phyloP scores from a whole-genome alignment of 176 grass and related monocot species.

The bread wheat (Triticum aestivum) region DNA sequence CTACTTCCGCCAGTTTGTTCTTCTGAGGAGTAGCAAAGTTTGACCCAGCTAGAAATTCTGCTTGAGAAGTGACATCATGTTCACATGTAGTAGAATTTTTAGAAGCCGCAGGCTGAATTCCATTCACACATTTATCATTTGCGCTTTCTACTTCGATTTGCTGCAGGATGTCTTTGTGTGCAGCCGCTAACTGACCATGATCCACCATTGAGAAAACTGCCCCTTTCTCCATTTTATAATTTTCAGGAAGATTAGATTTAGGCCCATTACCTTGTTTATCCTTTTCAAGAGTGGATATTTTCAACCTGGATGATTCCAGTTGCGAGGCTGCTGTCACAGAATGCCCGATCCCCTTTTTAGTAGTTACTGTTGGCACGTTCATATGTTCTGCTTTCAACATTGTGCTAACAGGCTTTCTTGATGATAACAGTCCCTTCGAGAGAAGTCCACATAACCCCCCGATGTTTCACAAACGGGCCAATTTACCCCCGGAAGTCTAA shows the following conservation, averaged over 20 bases:
- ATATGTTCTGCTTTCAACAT: too few species aligned
- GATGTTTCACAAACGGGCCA: too few species aligned
- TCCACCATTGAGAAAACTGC: not conserved
- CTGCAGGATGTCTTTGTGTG: not conserved
- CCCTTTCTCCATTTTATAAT: not conserved
- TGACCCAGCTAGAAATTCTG: conserved; percentile 8
- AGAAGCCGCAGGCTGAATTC: not conserved
- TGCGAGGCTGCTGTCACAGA: not conserved
- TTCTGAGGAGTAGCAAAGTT: conserved; percentile 39
- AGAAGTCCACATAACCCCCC: too few species aligned
- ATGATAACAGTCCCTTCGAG: conserved; percentile 45
- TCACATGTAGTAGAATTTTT: not conserved
- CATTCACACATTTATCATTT: not conserved
- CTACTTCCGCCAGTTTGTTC: conserved; percentile 15
- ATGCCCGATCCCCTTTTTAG: conserved; percentile 6
- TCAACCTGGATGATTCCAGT: not conserved
- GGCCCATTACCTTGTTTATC: not conserved
- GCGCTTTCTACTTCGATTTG: too few species aligned
- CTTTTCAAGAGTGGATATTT: not conserved
- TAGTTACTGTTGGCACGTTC: not conserved
- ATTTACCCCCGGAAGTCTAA: too few species aligned
- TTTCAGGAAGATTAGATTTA: not conserved
- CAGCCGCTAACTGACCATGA: not conserved
- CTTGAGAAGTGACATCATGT: not conserved
- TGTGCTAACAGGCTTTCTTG: conserved; percentile 20